Evolutionary conservation across 345 rosid species (phyloP).

Genomic region (Gossypium stocksii): DNA sequence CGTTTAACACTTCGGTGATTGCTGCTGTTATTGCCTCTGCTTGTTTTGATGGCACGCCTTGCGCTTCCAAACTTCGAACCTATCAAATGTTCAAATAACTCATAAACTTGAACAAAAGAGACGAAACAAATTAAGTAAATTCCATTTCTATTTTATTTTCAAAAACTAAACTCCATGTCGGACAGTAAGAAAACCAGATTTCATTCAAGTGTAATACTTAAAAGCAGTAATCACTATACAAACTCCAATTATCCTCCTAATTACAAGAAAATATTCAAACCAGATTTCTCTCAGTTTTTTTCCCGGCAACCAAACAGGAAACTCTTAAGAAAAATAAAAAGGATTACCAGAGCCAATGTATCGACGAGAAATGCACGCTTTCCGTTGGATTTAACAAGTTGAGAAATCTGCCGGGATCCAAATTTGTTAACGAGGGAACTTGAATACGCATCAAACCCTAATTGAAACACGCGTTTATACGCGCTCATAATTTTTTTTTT

Average conservation of each 20-base stretch:
- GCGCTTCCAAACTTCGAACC: constrained; percentile 87
- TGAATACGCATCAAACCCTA: constrained; percentile 33
- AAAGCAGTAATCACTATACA: not conserved
- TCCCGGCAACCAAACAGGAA: constrained; percentile 9
- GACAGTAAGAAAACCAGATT: not conserved
- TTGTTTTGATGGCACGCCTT: constrained; percentile 87
- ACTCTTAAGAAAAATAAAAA: not conserved
- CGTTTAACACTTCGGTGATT: constrained; percentile 79
- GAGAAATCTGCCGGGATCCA: constrained; percentile 43
- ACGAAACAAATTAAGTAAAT: not conserved
- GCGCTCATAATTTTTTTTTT: constrained; percentile 36
- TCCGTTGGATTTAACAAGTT: constrained; percentile 56
- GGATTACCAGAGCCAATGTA: constrained; percentile 74
- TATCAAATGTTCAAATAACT: constrained; percentile 17
- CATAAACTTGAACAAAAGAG: not conserved
- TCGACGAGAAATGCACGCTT: constrained; percentile 90
- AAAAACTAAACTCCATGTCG: not conserved
- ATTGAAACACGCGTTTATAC: constrained; percentile 36
- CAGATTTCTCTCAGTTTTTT: not conserved
- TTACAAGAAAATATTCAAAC: not conserved
- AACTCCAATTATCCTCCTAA: not conserved
- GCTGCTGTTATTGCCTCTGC: constrained; percentile 91
- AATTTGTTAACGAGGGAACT: constrained; percentile 17
- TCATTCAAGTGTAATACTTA: not conserved
- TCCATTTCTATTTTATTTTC: not conserved